Evolutionary conservation across 352 stramenopile genomes (phyloP), one percentile per base, ranked within the genome.

Genomic region (Phytophthora crassamura): DNA sequence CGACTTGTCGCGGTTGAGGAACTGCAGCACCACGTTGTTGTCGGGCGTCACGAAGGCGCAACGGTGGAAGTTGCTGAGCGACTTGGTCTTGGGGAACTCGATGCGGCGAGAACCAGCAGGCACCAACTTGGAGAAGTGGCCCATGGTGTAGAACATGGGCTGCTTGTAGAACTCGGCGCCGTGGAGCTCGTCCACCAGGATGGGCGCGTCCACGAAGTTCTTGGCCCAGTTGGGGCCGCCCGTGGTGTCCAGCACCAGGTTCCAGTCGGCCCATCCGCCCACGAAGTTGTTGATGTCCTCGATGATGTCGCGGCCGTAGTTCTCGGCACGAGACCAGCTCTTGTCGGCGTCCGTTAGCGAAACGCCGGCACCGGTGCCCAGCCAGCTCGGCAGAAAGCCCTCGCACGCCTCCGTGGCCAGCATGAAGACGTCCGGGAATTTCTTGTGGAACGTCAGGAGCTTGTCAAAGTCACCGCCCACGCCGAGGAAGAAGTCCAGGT

Each of bases 241-340:
- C 0, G 34, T 49, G 12, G 69, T 80, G 58, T 84, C 72, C 15
- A 96, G 75, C 6, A 87, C 63, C 9, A 96, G 28, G 56, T 96
- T 96, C 88, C 88, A 96, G 68, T 96, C 84, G 22, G 83, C 88
- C 86, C 88, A 97, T 0, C 84, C 84, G 1, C 48, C 48, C 2
- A 87, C 79, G 43, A 79, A 84, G 62, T 78, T 90, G 49, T 88
- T 89, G 35, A 94, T 56, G 56, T 96, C 84, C 49, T 86, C 82
- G 49, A 96, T 80, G 42, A 96, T 92, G 58, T 97, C 88, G 55
- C 86, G 82, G 7, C 75, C 78, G 54, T 91, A 87, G 53, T 86
- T 85, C 59, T 97, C 78, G 1, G 78, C 85, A 52, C 85, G 73
- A 32, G 69, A 75, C 84, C 84, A 93, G 51, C 70, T 78, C 40